Percentiles rank a stretch among this genome's conserved stretches.
These are phyloP conservation scores for Euphorbia celastroides DNA, from an alignment of 441 rosid species.

Conservation along the genomic window DNA sequence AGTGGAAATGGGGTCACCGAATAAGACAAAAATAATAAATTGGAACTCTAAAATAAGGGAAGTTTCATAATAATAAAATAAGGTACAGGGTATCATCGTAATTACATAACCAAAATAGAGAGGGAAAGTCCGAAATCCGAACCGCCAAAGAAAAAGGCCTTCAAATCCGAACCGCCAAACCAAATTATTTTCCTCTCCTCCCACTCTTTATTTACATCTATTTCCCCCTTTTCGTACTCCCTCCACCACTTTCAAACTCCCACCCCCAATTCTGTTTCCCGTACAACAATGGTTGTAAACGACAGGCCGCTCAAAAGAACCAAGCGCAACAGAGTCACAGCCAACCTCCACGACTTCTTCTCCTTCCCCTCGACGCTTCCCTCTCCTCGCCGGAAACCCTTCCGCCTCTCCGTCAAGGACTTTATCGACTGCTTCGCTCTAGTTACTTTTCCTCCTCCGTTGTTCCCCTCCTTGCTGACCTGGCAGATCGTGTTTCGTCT, in stretches of 20 bases:
- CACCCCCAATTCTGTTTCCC: background rate
- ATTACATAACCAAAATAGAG: too few relatives aligned
- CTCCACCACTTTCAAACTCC: too few relatives aligned
- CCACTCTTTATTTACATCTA: background rate
- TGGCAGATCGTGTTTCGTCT: conserved; percentile 58
- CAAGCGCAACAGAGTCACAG: conserved; percentile 38
- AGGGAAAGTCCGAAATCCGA: background rate
- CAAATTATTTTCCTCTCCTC: background rate
- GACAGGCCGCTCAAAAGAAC: conserved; percentile 41
- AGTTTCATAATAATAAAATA: too few relatives aligned
- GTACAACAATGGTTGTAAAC: conserved; percentile 12
- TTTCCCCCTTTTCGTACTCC: background rate
- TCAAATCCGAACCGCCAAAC: conserved; percentile 4
- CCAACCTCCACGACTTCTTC: conserved; percentile 39
- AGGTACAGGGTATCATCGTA: too few relatives aligned
- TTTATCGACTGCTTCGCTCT: conserved; percentile 41
- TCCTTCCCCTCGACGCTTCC: conserved; percentile 24
- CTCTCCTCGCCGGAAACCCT: conserved; percentile 15
- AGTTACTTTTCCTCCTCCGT: conserved; percentile 35
- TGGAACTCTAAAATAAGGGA: too few relatives aligned
- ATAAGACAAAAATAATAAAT: too few relatives aligned
- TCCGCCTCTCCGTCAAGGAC: conserved; percentile 27
- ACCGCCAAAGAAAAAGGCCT: background rate
- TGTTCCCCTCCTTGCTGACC: conserved; percentile 42
- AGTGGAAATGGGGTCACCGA: too few relatives aligned